These are phyloP conservation scores for Vitis rotundifolia DNA, from an alignment of 164 flowering plant species.

Conservation along the genomic window DNA sequence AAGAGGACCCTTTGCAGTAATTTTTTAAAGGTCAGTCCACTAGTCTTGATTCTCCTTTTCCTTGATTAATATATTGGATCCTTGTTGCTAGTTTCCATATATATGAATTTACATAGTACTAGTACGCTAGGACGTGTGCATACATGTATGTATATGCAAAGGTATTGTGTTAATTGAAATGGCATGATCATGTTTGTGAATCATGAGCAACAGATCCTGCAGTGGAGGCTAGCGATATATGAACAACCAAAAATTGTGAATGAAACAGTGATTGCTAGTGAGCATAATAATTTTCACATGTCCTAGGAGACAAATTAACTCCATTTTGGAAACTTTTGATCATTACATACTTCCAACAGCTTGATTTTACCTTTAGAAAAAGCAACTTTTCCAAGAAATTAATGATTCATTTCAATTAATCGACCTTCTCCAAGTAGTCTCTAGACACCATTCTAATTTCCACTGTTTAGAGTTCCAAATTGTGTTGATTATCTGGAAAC, in stretches of 20 bases:
- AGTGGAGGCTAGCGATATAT: slow-evolving; percentile 5
- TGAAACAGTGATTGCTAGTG: slow-evolving; percentile 16
- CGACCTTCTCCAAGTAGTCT: no score
- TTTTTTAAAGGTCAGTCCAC: no score
- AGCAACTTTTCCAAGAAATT: slow-evolving; percentile 2
- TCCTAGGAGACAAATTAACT: not conserved
- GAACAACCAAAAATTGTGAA: not conserved
- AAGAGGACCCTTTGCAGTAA: no score
- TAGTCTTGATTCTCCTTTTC: no score
- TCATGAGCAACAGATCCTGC: slow-evolving; percentile 1
- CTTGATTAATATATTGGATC: no score
- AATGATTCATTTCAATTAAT: not conserved
- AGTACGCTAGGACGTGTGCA: not conserved
- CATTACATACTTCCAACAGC: slow-evolving; percentile 15
- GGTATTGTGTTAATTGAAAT: not conserved
- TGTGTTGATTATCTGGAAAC: no score
- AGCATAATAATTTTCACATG: slow-evolving; percentile 9
- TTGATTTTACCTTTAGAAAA: slow-evolving; percentile 14
- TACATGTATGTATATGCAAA: not conserved
- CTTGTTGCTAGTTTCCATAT: no score
- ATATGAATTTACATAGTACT: no score
- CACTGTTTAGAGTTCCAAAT: no score
- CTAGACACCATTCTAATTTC: no score
- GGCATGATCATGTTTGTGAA: not conserved
- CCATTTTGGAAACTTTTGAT: slow-evolving; percentile 12